Conservation (phyloP, 352 stramenopile species). For the Phytophthora nicotianae region DNA sequence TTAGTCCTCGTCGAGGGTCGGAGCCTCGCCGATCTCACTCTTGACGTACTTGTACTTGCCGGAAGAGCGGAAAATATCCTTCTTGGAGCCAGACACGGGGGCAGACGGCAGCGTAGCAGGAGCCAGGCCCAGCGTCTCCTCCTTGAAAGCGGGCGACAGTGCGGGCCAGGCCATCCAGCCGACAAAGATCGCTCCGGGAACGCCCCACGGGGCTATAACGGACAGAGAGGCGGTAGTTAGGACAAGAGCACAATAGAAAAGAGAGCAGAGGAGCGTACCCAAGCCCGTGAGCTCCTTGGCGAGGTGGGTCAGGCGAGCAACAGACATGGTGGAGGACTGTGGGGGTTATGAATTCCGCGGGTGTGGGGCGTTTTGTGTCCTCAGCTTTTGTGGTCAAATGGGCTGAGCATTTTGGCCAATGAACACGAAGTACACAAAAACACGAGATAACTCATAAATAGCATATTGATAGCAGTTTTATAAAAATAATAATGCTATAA, state of each 20-base stretch:
- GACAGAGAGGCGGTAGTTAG: not conserved
- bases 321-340: conserved; percentile 21
- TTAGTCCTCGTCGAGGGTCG: conserved; percentile 73
- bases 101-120: conserved; percentile 26
- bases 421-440: not conserved
- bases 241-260: not conserved
- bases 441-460: not conserved
- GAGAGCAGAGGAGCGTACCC: conserved; percentile 39
- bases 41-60: conserved; percentile 87
- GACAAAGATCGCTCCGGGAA: conserved; percentile 50
- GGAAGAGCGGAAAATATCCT: conserved; percentile 47
- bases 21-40: conserved; percentile 74
- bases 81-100: conserved; percentile 24
- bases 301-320: conserved; percentile 47
- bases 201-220: conserved; percentile 54
- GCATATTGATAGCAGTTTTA: too few species aligned
- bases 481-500: not conserved
- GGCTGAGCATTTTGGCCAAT: conserved; percentile 9
- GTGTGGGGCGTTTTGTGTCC: conserved; percentile 5
- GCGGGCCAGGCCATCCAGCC: conserved; percentile 78
- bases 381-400: not conserved
- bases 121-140: conserved; percentile 71
- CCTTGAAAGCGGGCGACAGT: conserved; percentile 74
- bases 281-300: conserved; percentile 55
- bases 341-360: conserved; percentile 15